Base-by-base conservation (phyloP, 2,329 filamentous ascomycete species). In the Cordyceps pruinosa region DNA sequence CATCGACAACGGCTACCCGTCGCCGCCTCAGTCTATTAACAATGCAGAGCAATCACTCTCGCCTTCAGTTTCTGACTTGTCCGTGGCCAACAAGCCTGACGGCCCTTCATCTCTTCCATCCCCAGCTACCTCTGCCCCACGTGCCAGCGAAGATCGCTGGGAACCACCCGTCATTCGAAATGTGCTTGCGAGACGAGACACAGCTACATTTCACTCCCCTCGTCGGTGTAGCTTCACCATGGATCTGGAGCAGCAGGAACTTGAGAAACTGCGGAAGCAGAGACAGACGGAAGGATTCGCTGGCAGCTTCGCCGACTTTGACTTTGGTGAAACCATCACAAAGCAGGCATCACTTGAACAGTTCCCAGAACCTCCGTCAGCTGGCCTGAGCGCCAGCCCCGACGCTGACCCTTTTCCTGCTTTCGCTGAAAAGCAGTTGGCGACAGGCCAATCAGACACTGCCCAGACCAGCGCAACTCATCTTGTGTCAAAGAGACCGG, bases 121-220 rank as follows among this genome's bases (percentile, higher is more conserved):
- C 3, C 76, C 76, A 1, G 70, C 73, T 5, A 64, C 69, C 2
- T 77, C 76, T 1, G 68, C 67, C 5, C 67, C 66, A n/a, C 70
- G 69, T 13, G 69, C 69, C 2, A 72, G 73, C 57, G 74, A 75
- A 44, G 73, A 78, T n/a, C 62, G 62, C 1, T 64, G 64, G 58
- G 70, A 66, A 58, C 65, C 32, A 61, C 77, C 78, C 1, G 67
- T 79, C 5, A 76, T 82, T 39, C 75, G 73, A 34, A 75, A 75
- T 44, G 75, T 80, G 0, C 62, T 65, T n/a, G 77, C 79, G 4
- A 78, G 76, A 64, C 76, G 79, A 32, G 78, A 83, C 44, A 80
- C 78, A 1, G 62, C 79, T 15, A 76, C 76, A 0, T 73, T 78
- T 21, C 72, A 73, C 60, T 70, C 73, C 0, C 71, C 77, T 2